Percentiles rank a stretch among this genome's conserved stretches.
Conservation (phyloP, 306 rosid genomes). For the Psophocarpus tetragonolobus region DNA sequence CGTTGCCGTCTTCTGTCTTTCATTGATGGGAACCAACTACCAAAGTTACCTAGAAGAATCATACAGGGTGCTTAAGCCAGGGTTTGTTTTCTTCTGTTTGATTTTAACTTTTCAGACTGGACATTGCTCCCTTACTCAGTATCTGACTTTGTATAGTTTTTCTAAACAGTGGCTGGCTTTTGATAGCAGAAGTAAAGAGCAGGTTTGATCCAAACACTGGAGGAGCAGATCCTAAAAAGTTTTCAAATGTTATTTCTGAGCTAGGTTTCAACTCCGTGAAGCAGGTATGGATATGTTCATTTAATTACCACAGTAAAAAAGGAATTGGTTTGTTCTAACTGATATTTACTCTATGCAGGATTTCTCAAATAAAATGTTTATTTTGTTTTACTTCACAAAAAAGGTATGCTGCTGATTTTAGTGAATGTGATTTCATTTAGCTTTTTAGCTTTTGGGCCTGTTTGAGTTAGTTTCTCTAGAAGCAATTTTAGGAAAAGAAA, state of each 20-base stretch:
- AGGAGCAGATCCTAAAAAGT: slow-evolving; percentile 84
- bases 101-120: neutral
- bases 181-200: slow-evolving; percentile 96
- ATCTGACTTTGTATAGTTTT: slow-evolving; percentile 34
- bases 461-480: too few relatives aligned
- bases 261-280: slow-evolving; percentile 67
- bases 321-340: slow-evolving; percentile 38
- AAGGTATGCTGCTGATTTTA: slow-evolving; percentile 52
- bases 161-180: slow-evolving; percentile 78
- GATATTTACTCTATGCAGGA: slow-evolving; percentile 58
- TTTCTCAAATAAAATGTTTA: slow-evolving; percentile 87
- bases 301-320: neutral
- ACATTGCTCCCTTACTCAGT: neutral
- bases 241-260: slow-evolving; percentile 65
- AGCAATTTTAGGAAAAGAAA: too few relatives aligned
- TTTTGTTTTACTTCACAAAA: slow-evolving; percentile 78
- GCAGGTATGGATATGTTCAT: slow-evolving; percentile 47
- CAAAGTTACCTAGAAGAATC: slow-evolving; percentile 76
- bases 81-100: slow-evolving; percentile 41
- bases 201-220: slow-evolving; percentile 84
- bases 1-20: slow-evolving; percentile 88
- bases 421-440: neutral
- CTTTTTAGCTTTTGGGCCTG: too few relatives aligned
- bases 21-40: slow-evolving; percentile 92
- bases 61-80: slow-evolving; percentile 72